A percentile compares a stretch with the other conserved stretches of the same genome.
phyloP scores from a whole-genome alignment of 345 rosid species.

The Eucalyptus victrix region DNA sequence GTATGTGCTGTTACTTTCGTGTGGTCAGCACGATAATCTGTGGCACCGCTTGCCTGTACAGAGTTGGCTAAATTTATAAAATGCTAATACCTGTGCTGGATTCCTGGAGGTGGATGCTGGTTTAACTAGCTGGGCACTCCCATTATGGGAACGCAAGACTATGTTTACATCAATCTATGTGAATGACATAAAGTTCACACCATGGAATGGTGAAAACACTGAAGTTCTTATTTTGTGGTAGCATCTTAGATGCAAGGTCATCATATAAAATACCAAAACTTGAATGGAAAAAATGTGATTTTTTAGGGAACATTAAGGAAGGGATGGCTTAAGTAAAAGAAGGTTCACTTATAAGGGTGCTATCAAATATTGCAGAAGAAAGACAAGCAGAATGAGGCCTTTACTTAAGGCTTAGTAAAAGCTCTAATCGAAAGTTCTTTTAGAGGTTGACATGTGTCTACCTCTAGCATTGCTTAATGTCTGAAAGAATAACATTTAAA shows the following conservation, averaged over 20 bases:
- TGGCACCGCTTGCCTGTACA: neutral
- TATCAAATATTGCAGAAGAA: neutral
- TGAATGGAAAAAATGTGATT: neutral
- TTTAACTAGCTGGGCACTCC: neutral
- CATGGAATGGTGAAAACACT: neutral
- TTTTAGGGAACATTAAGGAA: neutral
- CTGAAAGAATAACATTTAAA: neutral
- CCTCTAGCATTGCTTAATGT: neutral
- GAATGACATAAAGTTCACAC: neutral
- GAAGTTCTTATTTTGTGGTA: neutral
- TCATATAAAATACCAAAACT: neutral
- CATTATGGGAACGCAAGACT: neutral
- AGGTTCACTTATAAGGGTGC: neutral
- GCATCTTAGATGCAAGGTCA: neutral
- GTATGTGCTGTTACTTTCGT: neutral
- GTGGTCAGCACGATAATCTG: neutral
- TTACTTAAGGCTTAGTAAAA: neutral
- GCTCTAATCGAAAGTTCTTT: neutral
- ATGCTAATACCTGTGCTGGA: neutral
- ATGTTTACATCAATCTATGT: neutral
- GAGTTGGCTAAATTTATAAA: neutral
- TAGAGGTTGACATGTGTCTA: neutral
- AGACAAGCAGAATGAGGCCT: neutral
- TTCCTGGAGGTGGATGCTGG: neutral
- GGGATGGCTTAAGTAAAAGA: neutral